Evolutionary conservation across 106 monocot genomes (phyloP), one percentile per base, ranked within the genome.

Genomic region (Chionographis japonica): DNA sequence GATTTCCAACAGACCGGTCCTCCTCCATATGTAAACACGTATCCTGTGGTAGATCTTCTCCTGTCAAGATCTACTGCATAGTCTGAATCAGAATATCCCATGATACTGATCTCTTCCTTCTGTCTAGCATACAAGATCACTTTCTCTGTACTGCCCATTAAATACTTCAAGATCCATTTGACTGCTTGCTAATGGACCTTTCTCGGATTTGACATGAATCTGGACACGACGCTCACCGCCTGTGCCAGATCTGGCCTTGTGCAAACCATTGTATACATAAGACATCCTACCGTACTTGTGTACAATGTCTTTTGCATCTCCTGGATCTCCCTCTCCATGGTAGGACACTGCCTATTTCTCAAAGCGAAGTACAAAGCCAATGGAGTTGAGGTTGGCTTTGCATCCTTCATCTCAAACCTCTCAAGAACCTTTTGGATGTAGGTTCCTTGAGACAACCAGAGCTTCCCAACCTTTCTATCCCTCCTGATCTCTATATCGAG

Each of bases 201-300:
- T 0, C 40, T 39, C 54, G 55, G 72, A 56, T 72, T 56, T 8
- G 17, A 18, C 62, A 72, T 38, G 38, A 53, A 72, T 52, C 51
- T 12, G 19, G 54, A 63, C 18, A 72, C 54, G 13, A 72, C 2
- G 9, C 64, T 64, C 0, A 64, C 49, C 35, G 8, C 54, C 46
- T 0, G 51, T 0, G 70, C 52, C 14, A 64, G 1, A 3, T 65
- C 18, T 0, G 63, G 6, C 1, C 43, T 12, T 2, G 40, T 56
- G 14, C 73, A 73, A 8, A 65, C 46, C 55, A 63, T 54, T 56
- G n/a, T n/a, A 73, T 27, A 4, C 40, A n/a, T n/a, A n/a, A n/a
- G n/a, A n/a, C n/a, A 55, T 56, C 56, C 38, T 0, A 73, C 27
- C 36, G 56, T 43, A 43, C 9, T 55, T n/a, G 6, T 6, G 17